These are phyloP conservation scores for Stenocarpella maydis DNA, from an alignment of 2,329 filamentous ascomycete genomes.

Conservation along the genomic window DNA sequence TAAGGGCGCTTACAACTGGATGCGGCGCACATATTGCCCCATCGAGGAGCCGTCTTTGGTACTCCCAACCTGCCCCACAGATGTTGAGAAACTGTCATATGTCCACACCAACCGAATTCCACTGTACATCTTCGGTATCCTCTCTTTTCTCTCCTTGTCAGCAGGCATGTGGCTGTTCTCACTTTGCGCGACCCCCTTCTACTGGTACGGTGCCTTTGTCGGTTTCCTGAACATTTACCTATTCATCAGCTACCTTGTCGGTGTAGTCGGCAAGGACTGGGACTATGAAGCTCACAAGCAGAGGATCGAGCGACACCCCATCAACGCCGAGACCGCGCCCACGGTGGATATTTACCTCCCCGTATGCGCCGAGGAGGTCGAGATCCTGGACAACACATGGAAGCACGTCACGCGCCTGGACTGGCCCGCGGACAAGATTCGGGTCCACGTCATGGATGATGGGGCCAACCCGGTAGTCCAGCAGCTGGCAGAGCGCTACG, in stretches of 20 bases:
- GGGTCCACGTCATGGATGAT: conserved; percentile 51
- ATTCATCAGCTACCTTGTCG: conserved; percentile 51
- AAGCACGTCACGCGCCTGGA: conserved; percentile 46
- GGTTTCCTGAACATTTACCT: conserved; percentile 51
- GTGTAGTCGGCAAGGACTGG: conserved; percentile 50
- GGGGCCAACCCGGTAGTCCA: conserved; percentile 45
- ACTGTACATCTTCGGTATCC: conserved; percentile 50
- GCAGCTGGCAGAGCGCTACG: conserved; percentile 43
- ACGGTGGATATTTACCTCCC: conserved; percentile 52
- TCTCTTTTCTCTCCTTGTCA: conserved; percentile 50
- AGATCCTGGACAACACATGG: conserved; percentile 49
- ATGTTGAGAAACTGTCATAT: conserved; percentile 50
- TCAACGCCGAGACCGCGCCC: conserved; percentile 46
- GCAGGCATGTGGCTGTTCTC: conserved; percentile 54
- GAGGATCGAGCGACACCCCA: conserved; percentile 43
- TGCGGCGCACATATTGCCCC: conserved; percentile 46
- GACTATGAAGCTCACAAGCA: conserved; percentile 47
- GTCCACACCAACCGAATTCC: conserved; percentile 49
- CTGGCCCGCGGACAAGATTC: conserved; percentile 47
- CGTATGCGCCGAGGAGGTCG: conserved; percentile 52
- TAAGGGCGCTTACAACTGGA: conserved; percentile 40
- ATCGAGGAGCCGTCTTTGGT: conserved; percentile 45
- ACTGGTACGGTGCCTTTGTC: conserved; percentile 50
- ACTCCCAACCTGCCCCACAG: conserved; percentile 48
- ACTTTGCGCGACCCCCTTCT: conserved; percentile 46